phyloP scores from a whole-genome alignment of 352 stramenopile species.

The Phytophthora rubi region DNA sequence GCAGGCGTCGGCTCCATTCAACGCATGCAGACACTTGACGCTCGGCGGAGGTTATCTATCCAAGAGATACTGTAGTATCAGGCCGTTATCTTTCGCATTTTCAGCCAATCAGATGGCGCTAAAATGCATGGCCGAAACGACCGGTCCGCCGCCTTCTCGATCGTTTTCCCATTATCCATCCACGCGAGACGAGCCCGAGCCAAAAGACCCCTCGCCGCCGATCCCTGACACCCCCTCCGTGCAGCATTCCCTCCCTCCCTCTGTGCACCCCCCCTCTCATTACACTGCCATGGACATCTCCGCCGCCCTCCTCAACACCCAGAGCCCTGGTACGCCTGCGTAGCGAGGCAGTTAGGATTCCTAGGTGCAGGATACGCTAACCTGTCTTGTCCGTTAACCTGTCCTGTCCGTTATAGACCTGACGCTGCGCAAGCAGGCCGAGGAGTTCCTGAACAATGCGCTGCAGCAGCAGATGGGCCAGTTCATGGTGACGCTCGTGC shows the following conservation, averaged over 20 bases:
- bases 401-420: constrained; percentile 43
- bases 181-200: constrained; percentile 4
- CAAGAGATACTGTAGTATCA: too few relatives aligned
- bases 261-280: neutral
- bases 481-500: constrained; percentile 87
- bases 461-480: constrained; percentile 82
- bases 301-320: constrained; percentile 77
- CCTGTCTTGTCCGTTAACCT: too few relatives aligned
- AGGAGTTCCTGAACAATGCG: constrained; percentile 84
- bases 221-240: neutral
- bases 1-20: too few relatives aligned
- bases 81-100: neutral
- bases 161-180: constrained; percentile 35
- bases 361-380: too few relatives aligned
- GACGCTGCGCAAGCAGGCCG: constrained; percentile 78
- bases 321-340: constrained; percentile 62
- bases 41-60: too few relatives aligned
- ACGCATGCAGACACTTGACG: too few relatives aligned
- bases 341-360: too few relatives aligned
- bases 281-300: constrained; percentile 81
- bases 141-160: constrained; percentile 36
- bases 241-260: neutral
- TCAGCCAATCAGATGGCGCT: neutral
- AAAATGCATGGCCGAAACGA: constrained; percentile 2
- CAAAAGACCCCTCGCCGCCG: neutral